Evolutionary conservation across 2,329 filamentous ascomycete species (phyloP).

Genomic region (Cercospora nicotianae): DNA sequence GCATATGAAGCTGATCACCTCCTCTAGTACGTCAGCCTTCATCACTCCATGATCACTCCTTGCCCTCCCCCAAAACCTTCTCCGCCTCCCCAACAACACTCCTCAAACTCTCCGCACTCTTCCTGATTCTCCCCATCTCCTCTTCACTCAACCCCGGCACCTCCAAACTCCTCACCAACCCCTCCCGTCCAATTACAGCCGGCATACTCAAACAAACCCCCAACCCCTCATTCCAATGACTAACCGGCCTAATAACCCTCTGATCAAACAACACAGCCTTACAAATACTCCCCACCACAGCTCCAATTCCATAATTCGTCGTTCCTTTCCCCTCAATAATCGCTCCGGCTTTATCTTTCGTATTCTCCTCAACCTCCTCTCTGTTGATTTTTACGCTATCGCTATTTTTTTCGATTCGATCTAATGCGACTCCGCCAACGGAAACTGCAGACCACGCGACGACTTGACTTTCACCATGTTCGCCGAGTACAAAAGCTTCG

Average conservation of each 20-base stretch:
- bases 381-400: conserved; percentile 31
- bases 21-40: neutral
- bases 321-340: conserved; percentile 55
- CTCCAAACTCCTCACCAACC: conserved; percentile 45
- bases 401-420: conserved; percentile 33
- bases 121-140: conserved; percentile 38
- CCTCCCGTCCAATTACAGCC: conserved; percentile 50
- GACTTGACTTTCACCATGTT: conserved; percentile 53
- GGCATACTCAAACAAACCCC: conserved; percentile 54
- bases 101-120: conserved; percentile 41
- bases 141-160: conserved; percentile 37
- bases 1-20: neutral
- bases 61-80: conserved; percentile 31
- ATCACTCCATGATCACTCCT: neutral
- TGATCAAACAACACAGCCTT: conserved; percentile 53
- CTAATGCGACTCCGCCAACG: conserved; percentile 46
- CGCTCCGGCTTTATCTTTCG: conserved; percentile 48
- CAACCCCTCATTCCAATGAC: conserved; percentile 51
- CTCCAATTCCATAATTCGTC: conserved; percentile 53
- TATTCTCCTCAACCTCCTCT: conserved; percentile 46
- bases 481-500: conserved; percentile 50
- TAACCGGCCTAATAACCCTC: conserved; percentile 50
- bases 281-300: conserved; percentile 52
- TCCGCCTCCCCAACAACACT: conserved; percentile 42
- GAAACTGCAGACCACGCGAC: conserved; percentile 50